phyloP scores from a whole-genome alignment of 2,329 filamentous ascomycete species.

The Alternaria sp. region DNA sequence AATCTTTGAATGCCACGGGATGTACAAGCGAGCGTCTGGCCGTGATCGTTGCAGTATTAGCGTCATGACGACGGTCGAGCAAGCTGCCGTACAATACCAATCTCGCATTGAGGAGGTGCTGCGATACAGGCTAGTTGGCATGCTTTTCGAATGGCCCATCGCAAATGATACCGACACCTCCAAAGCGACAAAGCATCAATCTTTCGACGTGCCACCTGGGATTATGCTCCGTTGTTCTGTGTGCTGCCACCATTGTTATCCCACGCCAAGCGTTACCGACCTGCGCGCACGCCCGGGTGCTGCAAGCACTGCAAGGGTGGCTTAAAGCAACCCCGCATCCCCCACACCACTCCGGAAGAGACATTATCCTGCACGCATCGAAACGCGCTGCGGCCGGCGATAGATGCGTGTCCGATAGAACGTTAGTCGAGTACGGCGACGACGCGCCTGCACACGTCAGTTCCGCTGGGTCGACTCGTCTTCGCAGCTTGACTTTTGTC shows the following conservation, averaged over 20 bases:
- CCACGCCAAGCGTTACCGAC: background rate
- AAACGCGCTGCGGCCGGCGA: background rate
- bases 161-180: background rate
- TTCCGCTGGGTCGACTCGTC: background rate
- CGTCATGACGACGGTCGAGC: background rate
- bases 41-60: background rate
- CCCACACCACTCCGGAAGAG: background rate
- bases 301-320: background rate
- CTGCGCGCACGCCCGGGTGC: background rate
- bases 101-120: background rate
- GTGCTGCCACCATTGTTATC: conserved; percentile 6
- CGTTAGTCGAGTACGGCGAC: background rate
- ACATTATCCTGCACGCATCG: background rate
- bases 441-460: background rate
- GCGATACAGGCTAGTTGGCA: background rate
- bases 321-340: background rate
- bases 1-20: background rate
- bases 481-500: background rate
- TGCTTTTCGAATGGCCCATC: background rate
- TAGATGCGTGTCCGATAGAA: background rate
- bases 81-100: background rate
- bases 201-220: background rate
- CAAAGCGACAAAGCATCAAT: background rate
- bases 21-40: background rate
- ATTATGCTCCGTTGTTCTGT: background rate